These are phyloP conservation scores for Pythium guiyangense DNA, from an alignment of 352 stramenopile species.

Conservation along the genomic window DNA sequence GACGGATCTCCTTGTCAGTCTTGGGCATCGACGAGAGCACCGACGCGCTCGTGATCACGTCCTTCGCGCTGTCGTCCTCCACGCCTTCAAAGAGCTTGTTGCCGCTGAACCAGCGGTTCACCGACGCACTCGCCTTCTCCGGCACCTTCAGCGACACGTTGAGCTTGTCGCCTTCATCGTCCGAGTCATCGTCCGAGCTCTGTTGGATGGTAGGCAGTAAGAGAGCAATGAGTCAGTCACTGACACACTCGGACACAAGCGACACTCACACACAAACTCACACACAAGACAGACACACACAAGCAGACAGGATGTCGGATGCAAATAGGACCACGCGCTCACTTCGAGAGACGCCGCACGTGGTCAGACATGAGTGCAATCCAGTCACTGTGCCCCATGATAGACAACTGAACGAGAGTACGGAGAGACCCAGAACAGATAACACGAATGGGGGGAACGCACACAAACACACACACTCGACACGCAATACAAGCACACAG, in stretches of 20 bases:
- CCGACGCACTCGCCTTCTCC: slow-evolving; percentile 67
- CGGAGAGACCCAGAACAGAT: slow-evolving; percentile 86
- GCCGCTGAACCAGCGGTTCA: slow-evolving; percentile 80
- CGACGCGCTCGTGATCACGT: slow-evolving; percentile 28
- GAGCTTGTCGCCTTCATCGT: slow-evolving; percentile 55
- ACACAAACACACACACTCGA: slow-evolving; percentile 17
- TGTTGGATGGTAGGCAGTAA: slow-evolving; percentile 18
- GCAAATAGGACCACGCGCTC: slow-evolving; percentile 65
- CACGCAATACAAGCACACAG: no score
- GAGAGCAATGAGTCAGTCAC: neutral
- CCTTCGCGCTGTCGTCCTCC: slow-evolving; percentile 24
- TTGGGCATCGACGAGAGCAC: slow-evolving; percentile 90
- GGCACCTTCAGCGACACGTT: slow-evolving; percentile 72
- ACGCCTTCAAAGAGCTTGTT: slow-evolving; percentile 83
- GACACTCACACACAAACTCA: neutral
- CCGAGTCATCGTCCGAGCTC: slow-evolving; percentile 77
- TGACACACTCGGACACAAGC: neutral
- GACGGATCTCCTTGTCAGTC: slow-evolving; percentile 97
- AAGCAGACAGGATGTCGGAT: slow-evolving; percentile 44
- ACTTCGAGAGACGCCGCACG: slow-evolving; percentile 23
- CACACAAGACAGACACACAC: neutral
- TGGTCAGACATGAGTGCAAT: slow-evolving; percentile 85
- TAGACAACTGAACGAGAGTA: slow-evolving; percentile 92
- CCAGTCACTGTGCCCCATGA: slow-evolving; percentile 77
- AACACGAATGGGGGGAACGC: slow-evolving; percentile 81